Evolutionary conservation across 2,329 filamentous ascomycete genomes (phyloP).

Genomic region (Neurospora crassa): DNA sequence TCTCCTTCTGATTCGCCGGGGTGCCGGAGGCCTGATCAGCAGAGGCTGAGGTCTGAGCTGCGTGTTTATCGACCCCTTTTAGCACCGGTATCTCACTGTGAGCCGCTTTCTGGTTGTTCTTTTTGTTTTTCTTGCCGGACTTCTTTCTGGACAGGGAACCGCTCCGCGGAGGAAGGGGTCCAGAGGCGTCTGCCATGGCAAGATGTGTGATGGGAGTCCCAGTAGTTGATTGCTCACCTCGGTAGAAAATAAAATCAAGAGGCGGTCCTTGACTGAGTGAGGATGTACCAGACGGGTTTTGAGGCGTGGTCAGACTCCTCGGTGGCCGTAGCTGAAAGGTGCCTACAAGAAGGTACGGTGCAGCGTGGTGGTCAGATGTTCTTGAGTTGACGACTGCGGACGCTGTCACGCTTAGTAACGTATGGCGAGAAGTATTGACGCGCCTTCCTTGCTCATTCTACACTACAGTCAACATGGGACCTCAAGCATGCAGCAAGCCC

Average conservation of each 20-base stretch:
- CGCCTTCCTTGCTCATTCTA: neutral
- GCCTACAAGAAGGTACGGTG: neutral
- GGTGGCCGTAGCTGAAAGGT: neutral
- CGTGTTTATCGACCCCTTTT: slow-evolving; percentile 6
- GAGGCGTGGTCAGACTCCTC: neutral
- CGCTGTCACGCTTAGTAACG: neutral
- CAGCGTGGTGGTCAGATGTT: neutral
- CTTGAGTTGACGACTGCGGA: neutral
- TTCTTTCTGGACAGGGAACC: slow-evolving; percentile 1
- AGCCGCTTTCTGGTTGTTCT: slow-evolving; percentile 1
- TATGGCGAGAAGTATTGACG: neutral
- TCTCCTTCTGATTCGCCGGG: neutral
- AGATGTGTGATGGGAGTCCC: neutral
- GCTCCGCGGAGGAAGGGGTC: neutral
- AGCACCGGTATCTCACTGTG: slow-evolving; percentile 1
- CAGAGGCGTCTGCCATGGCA: neutral
- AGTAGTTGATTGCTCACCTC: neutral
- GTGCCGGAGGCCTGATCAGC: neutral
- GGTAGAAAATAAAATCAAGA: neutral
- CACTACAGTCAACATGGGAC: neutral
- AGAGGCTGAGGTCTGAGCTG: neutral
- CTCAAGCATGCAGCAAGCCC: neutral
- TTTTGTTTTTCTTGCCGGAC: slow-evolving; percentile 5
- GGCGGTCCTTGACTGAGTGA: neutral
- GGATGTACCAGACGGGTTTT: neutral